Conservation (phyloP, 23 red algal species). For the Cyanidiococcus yangmingshanensis region DNA sequence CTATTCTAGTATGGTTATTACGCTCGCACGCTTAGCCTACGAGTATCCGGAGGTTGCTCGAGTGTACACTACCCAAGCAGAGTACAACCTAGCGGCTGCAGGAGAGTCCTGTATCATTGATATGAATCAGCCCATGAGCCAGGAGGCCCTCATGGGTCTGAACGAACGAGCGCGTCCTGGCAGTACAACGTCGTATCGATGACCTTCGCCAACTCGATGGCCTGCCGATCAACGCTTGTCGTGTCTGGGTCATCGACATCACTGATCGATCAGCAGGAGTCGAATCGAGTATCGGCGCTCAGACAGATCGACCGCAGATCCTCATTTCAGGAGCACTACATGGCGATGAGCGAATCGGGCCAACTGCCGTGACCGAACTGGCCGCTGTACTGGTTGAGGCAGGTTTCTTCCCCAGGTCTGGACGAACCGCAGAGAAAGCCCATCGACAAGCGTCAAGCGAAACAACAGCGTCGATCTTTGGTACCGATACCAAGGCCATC, state of each 20-base stretch:
- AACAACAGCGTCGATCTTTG: conserved; percentile 63
- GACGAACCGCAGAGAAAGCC: background rate
- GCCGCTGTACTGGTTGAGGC: conserved; percentile 31
- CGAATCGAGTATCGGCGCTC: background rate
- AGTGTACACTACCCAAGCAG: conserved; percentile 61
- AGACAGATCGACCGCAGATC: conserved; percentile 41
- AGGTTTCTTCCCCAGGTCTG: conserved; percentile 17
- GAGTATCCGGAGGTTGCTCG: conserved; percentile 41
- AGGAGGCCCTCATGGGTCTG: background rate
- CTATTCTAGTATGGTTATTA: background rate
- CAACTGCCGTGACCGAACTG: conserved; percentile 19
- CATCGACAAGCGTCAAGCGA: conserved; percentile 26
- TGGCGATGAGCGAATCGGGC: conserved; percentile 75
- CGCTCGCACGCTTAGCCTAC: conserved; percentile 19
- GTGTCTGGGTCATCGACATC: conserved; percentile 60
- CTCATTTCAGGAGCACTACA: conserved; percentile 70
- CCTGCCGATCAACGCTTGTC: conserved; percentile 32
- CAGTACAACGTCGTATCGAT: conserved; percentile 17
- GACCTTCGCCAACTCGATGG: background rate
- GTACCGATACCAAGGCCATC: background rate
- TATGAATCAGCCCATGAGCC: background rate
- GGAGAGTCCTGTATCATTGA: conserved; percentile 29
- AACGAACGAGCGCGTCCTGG: background rate
- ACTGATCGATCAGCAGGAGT: background rate
- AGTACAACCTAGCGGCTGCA: conserved; percentile 50